These are phyloP conservation scores for Corchorus capsularis DNA, from an alignment of 345 rosid species.

Conservation along the genomic window DNA sequence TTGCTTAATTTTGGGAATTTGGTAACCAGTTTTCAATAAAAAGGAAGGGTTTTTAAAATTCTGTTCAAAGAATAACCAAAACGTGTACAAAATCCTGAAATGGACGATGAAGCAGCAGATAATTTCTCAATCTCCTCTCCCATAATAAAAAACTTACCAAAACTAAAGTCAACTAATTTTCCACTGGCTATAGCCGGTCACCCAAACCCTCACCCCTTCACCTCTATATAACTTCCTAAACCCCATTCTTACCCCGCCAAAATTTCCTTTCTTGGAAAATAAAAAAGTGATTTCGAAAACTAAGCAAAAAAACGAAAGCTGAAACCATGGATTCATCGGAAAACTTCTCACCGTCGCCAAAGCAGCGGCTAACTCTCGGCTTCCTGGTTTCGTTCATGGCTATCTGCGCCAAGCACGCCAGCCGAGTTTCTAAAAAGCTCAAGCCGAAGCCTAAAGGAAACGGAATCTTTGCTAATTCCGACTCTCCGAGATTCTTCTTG, in stretches of 20 bases:
- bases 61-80: too few relatives aligned
- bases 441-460: conserved; percentile 25
- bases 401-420: conserved; percentile 58
- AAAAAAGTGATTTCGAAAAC: background rate
- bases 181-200: conserved; percentile 19
- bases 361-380: conserved; percentile 43
- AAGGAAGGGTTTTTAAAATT: too few relatives aligned
- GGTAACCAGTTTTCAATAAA: too few relatives aligned
- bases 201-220: background rate
- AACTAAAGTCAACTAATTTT: background rate
- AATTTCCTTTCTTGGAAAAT: background rate
- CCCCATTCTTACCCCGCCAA: background rate
- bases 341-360: conserved; percentile 31
- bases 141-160: background rate
- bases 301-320: background rate
- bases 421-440: conserved; percentile 50
- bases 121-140: background rate
- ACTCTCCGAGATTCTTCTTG: background rate
- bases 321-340: conserved; percentile 34
- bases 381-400: conserved; percentile 53
- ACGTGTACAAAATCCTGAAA: background rate
- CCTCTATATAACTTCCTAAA: background rate
- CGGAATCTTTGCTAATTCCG: background rate
- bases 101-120: background rate
- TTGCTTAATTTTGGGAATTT: too few relatives aligned